These are phyloP conservation scores for Choiromyces venosus DNA, from an alignment of 495 filamentous ascomycete genomes.

Conservation along the genomic window DNA sequence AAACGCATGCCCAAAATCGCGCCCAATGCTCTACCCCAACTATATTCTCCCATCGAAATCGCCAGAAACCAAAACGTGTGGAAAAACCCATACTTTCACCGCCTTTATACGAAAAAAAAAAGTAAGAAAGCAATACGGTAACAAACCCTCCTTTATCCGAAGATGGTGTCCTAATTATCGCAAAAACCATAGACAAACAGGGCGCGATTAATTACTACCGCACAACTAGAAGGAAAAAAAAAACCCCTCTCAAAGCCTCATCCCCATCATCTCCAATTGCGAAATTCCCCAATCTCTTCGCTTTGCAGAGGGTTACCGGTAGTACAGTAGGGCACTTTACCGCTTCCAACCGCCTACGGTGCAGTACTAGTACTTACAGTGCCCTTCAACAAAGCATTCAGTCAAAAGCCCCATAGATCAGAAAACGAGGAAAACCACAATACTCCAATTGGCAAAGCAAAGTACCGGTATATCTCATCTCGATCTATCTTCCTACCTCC, in stretches of 20 bases:
- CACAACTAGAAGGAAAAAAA: not conserved
- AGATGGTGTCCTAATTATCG: not conserved
- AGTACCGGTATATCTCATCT: not conserved
- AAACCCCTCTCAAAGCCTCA: not conserved
- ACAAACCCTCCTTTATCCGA: not conserved
- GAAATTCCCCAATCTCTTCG: not conserved
- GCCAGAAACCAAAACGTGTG: not conserved
- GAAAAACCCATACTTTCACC: not conserved
- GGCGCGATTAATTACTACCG: not conserved
- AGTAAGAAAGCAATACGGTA: not conserved
- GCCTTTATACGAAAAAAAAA: not conserved
- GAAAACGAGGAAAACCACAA: not conserved
- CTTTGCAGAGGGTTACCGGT: no score
- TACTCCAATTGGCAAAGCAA: not conserved
- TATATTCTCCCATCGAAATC: not conserved
- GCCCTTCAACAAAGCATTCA: not conserved
- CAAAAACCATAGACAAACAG: not conserved
- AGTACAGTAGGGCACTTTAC: not conserved
- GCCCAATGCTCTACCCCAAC: not conserved
- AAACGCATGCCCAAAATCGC: not conserved
- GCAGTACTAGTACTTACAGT: no score
- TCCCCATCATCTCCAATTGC: not conserved
- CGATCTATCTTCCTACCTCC: not conserved
- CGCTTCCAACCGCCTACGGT: not conserved
- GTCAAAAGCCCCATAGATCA: not conserved